Percentiles rank a stretch among this genome's conserved stretches.
Conservation (phyloP, 352 stramenopile species). For the Aphanomyces astaci region DNA sequence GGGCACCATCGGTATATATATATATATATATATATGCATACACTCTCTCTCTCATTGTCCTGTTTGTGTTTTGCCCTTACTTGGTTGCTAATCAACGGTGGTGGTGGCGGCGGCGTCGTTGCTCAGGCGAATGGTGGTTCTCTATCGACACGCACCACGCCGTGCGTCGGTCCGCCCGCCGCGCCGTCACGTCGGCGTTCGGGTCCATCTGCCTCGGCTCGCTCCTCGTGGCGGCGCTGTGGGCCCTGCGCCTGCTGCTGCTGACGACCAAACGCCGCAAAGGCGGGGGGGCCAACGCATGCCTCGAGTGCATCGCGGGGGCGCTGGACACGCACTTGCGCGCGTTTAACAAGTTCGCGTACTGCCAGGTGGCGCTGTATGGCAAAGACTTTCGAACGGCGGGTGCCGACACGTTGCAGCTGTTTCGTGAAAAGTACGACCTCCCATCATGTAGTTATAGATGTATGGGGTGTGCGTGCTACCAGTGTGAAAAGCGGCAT, state of each 20-base stretch:
- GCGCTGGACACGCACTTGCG: slow-evolving; percentile 64
- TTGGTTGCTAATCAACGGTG: too few relatives aligned
- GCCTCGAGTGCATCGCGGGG: slow-evolving; percentile 69
- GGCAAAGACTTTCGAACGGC: slow-evolving; percentile 71
- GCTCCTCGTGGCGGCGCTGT: slow-evolving; percentile 62
- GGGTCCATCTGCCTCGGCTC: slow-evolving; percentile 81
- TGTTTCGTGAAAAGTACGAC: slow-evolving; percentile 49
- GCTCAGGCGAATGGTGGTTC: slow-evolving; percentile 82
- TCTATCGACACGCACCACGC: slow-evolving; percentile 61
- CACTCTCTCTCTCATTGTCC: too few relatives aligned
- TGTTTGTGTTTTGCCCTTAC: too few relatives aligned
- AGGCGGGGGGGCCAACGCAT: slow-evolving; percentile 59
- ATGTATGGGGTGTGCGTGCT: background rate
- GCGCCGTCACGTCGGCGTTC: slow-evolving; percentile 62
- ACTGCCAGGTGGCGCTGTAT: slow-evolving; percentile 81
- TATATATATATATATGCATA: too few relatives aligned
- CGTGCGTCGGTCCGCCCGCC: slow-evolving; percentile 53
- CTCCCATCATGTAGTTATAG: background rate
- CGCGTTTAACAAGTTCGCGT: slow-evolving; percentile 85
- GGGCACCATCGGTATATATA: slow-evolving; percentile 46
- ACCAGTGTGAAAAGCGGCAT: too few relatives aligned
- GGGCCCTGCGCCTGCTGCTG: slow-evolving; percentile 55
- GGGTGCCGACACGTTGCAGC: slow-evolving; percentile 63
- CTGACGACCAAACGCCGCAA: slow-evolving; percentile 62
- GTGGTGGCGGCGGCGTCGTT: background rate